phyloP scores from a whole-genome alignment of 148 eudicot species.

The Oxyria digyna region DNA sequence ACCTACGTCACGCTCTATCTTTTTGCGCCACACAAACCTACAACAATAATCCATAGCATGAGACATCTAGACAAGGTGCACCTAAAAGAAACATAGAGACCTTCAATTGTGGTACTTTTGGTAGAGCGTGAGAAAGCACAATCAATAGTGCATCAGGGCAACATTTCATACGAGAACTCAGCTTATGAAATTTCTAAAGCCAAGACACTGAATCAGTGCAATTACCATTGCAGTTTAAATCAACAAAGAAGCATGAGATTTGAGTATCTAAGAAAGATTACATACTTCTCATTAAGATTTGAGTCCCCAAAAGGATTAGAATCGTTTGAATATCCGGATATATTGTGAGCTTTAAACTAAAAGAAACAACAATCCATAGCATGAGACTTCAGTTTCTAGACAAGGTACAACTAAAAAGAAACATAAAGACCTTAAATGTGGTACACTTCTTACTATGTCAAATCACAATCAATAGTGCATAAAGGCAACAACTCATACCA shows the following conservation, averaged over 20 bases:
- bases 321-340: conserved; percentile 77
- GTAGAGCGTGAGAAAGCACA: neutral
- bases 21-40: conserved; percentile 87
- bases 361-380: conserved; percentile 7
- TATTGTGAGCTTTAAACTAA: conserved; percentile 43
- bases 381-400: neutral
- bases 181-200: neutral
- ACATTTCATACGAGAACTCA: neutral
- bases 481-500: neutral
- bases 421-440: neutral
- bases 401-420: too few species aligned
- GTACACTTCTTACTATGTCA: neutral
- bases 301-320: conserved; percentile 87
- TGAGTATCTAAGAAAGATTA: neutral
- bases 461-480: neutral
- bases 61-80: neutral
- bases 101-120: neutral
- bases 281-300: conserved; percentile 75
- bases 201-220: neutral
- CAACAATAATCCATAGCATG: conserved; percentile 1
- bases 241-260: neutral
- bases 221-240: neutral
- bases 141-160: neutral
- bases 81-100: neutral
- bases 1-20: conserved; percentile 62